A percentile compares a stretch with the other conserved stretches of the same genome.
phyloP scores from a whole-genome alignment of 2,329 filamentous ascomycete species.

The Hypoxylon sp. region DNA sequence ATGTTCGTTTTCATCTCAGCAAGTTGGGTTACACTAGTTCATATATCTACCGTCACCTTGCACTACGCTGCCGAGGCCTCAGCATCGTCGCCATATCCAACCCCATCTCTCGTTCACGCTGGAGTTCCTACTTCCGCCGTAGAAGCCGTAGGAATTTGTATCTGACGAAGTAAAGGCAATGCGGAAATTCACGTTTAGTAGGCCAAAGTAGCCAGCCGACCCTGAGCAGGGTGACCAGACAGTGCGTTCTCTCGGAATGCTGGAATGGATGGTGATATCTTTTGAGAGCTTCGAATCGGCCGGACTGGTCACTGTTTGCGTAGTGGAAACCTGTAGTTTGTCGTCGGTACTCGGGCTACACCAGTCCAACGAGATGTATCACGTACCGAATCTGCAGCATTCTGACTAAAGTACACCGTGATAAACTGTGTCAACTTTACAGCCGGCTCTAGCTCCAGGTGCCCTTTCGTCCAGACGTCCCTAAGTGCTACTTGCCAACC shows the following conservation, averaged over 20 bases:
- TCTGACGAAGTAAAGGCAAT: conserved; percentile 30
- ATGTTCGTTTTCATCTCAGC: neutral
- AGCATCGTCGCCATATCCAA: conserved; percentile 35
- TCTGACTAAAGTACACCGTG: conserved; percentile 34
- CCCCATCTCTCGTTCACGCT: conserved; percentile 33
- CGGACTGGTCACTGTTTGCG: conserved; percentile 23
- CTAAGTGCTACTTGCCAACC: conserved; percentile 37
- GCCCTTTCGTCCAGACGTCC: conserved; percentile 33
- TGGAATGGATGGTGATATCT: conserved; percentile 26
- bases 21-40: neutral
- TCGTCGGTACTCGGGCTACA: neutral
- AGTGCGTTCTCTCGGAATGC: conserved; percentile 21
- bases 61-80: no score
- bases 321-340: conserved; percentile 2
- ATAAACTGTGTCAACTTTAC: conserved; percentile 35
- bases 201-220: conserved; percentile 11
- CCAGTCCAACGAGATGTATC: neutral
- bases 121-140: conserved; percentile 28
- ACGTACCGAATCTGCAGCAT: conserved; percentile 32
- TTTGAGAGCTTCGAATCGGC: conserved; percentile 11
- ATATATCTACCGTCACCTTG: no score
- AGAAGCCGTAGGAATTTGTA: conserved; percentile 24
- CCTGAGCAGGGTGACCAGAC: conserved; percentile 35
- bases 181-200: conserved; percentile 39
- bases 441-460: conserved; percentile 25